Base-by-base conservation (phyloP, 345 rosid species). In the Rhizophora mangle region DNA sequence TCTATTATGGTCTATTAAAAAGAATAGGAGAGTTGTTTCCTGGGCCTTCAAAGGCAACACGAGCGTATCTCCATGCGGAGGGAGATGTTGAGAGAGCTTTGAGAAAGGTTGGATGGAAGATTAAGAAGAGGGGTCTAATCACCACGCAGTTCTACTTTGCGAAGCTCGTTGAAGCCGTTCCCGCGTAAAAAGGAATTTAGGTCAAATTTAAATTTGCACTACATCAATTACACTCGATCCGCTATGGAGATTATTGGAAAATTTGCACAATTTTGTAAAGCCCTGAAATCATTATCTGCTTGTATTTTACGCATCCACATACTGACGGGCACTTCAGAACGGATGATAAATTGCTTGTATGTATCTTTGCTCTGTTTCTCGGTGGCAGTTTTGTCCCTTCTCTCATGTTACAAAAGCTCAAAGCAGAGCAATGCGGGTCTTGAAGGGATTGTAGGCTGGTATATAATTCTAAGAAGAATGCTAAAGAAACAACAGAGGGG, bases 11-110 rank as follows among this genome's bases (percentile, higher is more conserved):
- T 77, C 64, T 87, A 61, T 78, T 91, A 26, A 95, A 95, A 81
- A 84, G 97, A 61, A 79, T 86, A 8, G 97, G 99, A 6, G 96
- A 95, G 85, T 82, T 95, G 82, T 92, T 91, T 77, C 99, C 96
- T 0, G 97, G 97, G 69, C 99, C 99, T 60, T 95, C 97, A 10
- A 95, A 92, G 86, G 99, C 96, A 18, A 95, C 97, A 0, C 85
- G 97, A 73, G 99, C 97, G 1, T 92, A 94, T 70, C 86, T 89
- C 62, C 99, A 92, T 11, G 72, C 99, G 0, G 99, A 95, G 77
- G 97, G 90, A 0, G 97, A 91, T 80, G 89, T 92, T 1, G 97
- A 95, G 84, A 81, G 82, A 60, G 97, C 97, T 0, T 62, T 95
- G 76, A 66, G 71, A 64, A 95, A 89, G 82, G 92, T 81, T 32